Evolutionary conservation across 2,329 filamentous ascomycete species (phyloP), one percentile per base, ranked within the genome.

Genomic region (Trichoderma polysporum): DNA sequence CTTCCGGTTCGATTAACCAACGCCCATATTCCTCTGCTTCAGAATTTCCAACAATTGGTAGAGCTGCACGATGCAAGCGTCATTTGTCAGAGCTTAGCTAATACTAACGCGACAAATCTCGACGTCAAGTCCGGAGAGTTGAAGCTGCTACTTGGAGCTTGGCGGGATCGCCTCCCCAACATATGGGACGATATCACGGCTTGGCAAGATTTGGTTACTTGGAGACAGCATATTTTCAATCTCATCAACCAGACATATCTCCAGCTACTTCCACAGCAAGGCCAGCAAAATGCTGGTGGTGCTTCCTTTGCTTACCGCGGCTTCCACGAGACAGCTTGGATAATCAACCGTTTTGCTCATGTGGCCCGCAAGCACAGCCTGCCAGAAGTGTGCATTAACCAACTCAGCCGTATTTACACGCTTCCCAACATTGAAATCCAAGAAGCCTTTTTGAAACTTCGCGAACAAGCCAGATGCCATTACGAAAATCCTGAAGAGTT

Each of bases 141-240:
- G 2, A 99, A 99, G 80, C 54, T 99, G 61, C 87, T 98, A 3
- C 86, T 99, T 5, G 93, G 93, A 64, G 95, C 94, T 8, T 99
- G 95, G 95, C 89, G 95, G 67, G 95, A 99, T 76, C 88, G 95
- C 57, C 82, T 99, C 61, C 95, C 95, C 1, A 99, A 99, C 75
- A 91, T 97, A 3, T 99, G 95, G 95, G 95, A 99, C 77, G 95
- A 99, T 77, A 99, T 99, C 78, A 97, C 96, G 70, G 93, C 95
- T 45, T 99, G 95, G 95, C 95, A 99, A 78, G 96, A 99, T 76
- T 83, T 99, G 47, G 95, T 99, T n/a, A 99, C 95, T 1, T 99
- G 95, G 95, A 89, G 95, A 72, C 96, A 99, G 77, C 95, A 99
- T 78, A 97, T 99, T 68, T 99, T 99, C 82, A 91, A 93, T 66